Percentiles rank a stretch among this genome's conserved stretches.
These are phyloP conservation scores for Mycena leptocephala DNA, from an alignment of 768 basidiomycete genomes.

Conservation along the genomic window DNA sequence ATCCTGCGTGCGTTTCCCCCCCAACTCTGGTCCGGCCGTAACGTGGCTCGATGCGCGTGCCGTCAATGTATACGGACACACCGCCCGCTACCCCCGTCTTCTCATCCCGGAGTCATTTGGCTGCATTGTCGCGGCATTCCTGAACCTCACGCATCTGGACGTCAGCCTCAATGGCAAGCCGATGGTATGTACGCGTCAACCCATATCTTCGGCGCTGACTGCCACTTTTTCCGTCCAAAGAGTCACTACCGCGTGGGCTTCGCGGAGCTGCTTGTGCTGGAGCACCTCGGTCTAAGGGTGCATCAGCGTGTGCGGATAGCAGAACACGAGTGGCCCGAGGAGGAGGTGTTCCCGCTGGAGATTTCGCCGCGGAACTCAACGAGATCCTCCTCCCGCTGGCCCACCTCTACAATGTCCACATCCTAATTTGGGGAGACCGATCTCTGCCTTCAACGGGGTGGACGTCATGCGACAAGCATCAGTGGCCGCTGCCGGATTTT, in stretches of 20 bases:
- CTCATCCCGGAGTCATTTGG: not conserved
- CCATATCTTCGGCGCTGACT: not conserved
- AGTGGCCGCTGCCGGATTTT: not conserved
- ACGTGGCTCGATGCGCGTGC: not conserved
- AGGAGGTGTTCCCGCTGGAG: not conserved
- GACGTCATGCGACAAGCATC: not conserved
- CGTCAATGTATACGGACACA: not conserved
- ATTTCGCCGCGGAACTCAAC: not conserved
- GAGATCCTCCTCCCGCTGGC: not conserved
- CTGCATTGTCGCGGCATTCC: not conserved
- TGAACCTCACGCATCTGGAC: conserved; percentile 9
- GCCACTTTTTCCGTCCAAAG: not conserved
- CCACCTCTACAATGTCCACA: not conserved
- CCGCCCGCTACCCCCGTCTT: not conserved
- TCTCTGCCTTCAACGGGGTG: not conserved
- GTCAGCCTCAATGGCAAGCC: not conserved
- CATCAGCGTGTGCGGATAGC: not conserved
- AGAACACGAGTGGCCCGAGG: not conserved
- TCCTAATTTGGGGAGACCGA: not conserved
- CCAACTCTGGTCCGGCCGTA: not conserved
- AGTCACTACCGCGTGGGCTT: not conserved
- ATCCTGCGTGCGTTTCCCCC: no score
- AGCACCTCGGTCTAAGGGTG: not conserved
- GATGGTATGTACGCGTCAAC: not conserved
- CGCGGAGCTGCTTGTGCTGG: not conserved